A percentile compares a stretch with the other conserved stretches of the same genome.
Evolutionary conservation across 176 grass and related monocot species (phyloP).

Genomic region (Hordeum vulgare): MorexV3_pseudomolecules_assembly NC_058523.1:145479371-145479870

Average conservation of each 20-base stretch:
- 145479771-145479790: slow-evolving; percentile 82
- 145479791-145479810: slow-evolving; percentile 94
- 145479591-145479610: not conserved
- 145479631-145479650: not conserved
- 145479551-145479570: not conserved
- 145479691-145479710: not conserved
- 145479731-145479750: not conserved
- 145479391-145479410: not conserved
- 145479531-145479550: not conserved
- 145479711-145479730: not conserved
- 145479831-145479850: slow-evolving; percentile 91
- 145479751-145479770: slow-evolving; percentile 1
- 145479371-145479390: not conserved
- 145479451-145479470: not conserved
- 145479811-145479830: slow-evolving; percentile 98
- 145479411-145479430: not conserved
- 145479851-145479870: slow-evolving; percentile 93
- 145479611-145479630: not conserved
- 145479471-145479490: not conserved
- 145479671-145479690: not conserved
- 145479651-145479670: not conserved
- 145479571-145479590: not conserved
- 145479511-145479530: not conserved
- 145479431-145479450: not conserved
- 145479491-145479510: not conserved